phyloP scores from a whole-genome alignment of 306 rosid genomes.

The Vigna reflexopilosa region DNA sequence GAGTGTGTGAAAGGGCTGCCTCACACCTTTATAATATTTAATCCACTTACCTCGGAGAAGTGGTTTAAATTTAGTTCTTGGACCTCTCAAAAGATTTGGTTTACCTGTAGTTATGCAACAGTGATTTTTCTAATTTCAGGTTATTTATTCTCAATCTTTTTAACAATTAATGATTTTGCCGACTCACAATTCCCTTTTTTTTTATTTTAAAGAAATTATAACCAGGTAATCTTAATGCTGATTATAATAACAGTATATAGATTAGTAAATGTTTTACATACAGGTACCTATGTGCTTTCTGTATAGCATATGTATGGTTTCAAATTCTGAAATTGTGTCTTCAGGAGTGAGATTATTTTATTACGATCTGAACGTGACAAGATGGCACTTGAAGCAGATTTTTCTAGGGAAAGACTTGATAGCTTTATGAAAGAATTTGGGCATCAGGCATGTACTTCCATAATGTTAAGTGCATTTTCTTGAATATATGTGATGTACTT shows the following conservation, averaged over 20 bases:
- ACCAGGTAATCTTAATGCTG: background rate
- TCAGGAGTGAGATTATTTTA: conserved; percentile 72
- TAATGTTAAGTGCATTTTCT: conserved; percentile 24
- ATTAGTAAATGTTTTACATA: background rate
- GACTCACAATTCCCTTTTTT: background rate
- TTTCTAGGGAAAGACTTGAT: conserved; percentile 78
- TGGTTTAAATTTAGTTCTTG: background rate
- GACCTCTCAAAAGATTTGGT: background rate
- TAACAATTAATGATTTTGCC: background rate
- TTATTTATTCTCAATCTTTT: background rate
- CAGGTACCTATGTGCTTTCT: background rate
- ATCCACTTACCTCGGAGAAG: background rate
- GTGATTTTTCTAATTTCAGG: background rate
- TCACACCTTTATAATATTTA: background rate
- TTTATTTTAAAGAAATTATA: background rate
- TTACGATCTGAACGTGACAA: conserved; percentile 83
- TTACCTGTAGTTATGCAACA: background rate
- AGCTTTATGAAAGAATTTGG: conserved; percentile 79
- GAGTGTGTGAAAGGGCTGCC: background rate
- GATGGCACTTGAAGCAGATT: conserved; percentile 69
- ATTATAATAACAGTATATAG: background rate
- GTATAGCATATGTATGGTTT: background rate
- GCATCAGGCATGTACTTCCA: conserved; percentile 63
- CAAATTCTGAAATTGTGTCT: conserved; percentile 11
- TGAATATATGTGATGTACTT: conserved; percentile 17